A percentile compares a stretch with the other conserved stretches of the same genome.
These are phyloP conservation scores for Cynara cardunculus DNA, from an alignment of 129 eudicot genomes.

Conservation along the genomic window DNA sequence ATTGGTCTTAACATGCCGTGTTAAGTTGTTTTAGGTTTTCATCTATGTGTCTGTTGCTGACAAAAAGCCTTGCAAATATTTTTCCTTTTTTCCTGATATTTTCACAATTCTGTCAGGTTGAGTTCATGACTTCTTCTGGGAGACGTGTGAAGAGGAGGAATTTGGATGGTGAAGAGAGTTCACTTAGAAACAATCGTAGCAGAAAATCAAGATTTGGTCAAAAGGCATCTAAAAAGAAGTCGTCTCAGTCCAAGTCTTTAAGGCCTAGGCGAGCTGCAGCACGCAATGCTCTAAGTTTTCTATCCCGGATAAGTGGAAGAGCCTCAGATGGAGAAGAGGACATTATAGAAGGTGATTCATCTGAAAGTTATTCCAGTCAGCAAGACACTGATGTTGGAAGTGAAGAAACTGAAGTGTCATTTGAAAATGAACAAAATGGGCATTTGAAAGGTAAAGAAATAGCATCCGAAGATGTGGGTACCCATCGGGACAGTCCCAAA, in stretches of 20 bases:
- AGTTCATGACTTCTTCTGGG: constrained; percentile 88
- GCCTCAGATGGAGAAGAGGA: constrained; percentile 67
- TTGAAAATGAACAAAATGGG: constrained; percentile 35
- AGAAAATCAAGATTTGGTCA: constrained; percentile 53
- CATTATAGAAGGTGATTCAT: constrained; percentile 40
- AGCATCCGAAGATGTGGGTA: constrained; percentile 37
- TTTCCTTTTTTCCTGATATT: not conserved
- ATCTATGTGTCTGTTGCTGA: not conserved
- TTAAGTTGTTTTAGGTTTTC: too few species aligned
- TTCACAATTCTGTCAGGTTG: constrained; percentile 44
- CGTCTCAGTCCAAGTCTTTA: constrained; percentile 49
- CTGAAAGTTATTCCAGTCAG: constrained; percentile 63
- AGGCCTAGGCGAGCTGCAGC: constrained; percentile 97
- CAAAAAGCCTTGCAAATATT: not conserved
- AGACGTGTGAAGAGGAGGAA: constrained; percentile 94
- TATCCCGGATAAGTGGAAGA: constrained; percentile 72
- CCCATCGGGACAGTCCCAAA: constrained; percentile 28
- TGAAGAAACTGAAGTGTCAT: constrained; percentile 70
- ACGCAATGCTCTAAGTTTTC: constrained; percentile 74
- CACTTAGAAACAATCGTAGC: constrained; percentile 30
- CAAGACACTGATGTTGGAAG: constrained; percentile 61
- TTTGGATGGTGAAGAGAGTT: constrained; percentile 69
- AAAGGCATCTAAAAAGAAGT: constrained; percentile 62
- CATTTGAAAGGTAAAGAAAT: constrained; percentile 70
- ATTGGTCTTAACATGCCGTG: too few species aligned